Evolutionary conservation across 345 rosid genomes (phyloP), one percentile per base, ranked within the genome.

Genomic region (Conringia planisiliqua): DNA sequence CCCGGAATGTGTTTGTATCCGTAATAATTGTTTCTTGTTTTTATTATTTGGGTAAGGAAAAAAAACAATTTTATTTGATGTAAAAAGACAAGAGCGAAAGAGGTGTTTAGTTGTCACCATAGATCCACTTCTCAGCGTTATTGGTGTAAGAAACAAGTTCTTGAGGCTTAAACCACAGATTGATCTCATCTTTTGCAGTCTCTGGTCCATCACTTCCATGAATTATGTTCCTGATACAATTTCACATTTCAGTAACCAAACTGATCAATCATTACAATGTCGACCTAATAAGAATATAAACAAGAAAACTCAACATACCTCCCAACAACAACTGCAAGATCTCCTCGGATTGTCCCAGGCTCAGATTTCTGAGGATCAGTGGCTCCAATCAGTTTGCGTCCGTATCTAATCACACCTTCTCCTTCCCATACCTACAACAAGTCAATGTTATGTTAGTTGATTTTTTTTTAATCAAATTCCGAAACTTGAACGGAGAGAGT

Each of bases 311-410:
- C 4, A 24, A 65, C 36, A 59, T 70, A 95, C 99, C 99, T 89
- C 71, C 97, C 99, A 70, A 95, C 96, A 47, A 82, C 92, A 30
- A 95, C 97, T 0, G 99, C 99, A 11, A 95, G 89, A 82, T 95
- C 99, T 22, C 99, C 99, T 68, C 99, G 77, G 85, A 95, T 95
- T 0, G 99, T 91, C 66, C 99, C 99, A 0, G 99, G 97, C 74
- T 95, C 97, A 6, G 99, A 95, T 78, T 95, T 95, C 85, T 95
- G 97, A 62, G 99, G 99, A 76, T 95, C 99, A 1, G 99, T 95
- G 26, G 99, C 97, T 77, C 97, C 99, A 3, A 95, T 95, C 59
- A 95, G 93, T 76, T 92, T 95, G 75, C 99, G 80, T 22, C 99
- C 97, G 22, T 95, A 95, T 68, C 75, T 87, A 17, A 92, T 90